These are phyloP conservation scores for Aspergillus carlsbadensis DNA, from an alignment of 495 filamentous ascomycete genomes.

Conservation along the genomic window DNA sequence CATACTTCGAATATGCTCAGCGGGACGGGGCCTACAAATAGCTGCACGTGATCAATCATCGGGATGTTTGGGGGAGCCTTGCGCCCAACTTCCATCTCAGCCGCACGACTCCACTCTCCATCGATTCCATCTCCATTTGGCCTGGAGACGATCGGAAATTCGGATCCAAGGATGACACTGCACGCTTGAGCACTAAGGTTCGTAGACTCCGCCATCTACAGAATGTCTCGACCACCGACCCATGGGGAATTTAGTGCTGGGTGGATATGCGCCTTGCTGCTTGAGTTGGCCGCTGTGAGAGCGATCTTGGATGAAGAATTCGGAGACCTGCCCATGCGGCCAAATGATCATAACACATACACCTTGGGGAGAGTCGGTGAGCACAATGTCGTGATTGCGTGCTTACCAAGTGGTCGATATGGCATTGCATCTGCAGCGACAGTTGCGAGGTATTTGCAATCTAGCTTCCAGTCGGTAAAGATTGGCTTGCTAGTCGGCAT, in stretches of 20 bases:
- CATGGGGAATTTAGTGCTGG: conserved; percentile 24
- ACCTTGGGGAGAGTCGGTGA: conserved; percentile 30
- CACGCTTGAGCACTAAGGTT: too few species aligned
- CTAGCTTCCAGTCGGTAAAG: conserved; percentile 33
- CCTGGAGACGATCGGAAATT: too few species aligned
- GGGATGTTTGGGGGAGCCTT: too few species aligned
- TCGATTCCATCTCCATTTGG: too few species aligned
- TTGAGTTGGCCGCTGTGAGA: conserved; percentile 38
- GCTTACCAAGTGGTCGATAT: background rate
- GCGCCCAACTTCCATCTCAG: too few species aligned
- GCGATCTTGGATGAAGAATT: conserved; percentile 42
- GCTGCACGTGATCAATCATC: too few species aligned
- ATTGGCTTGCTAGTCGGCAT: conserved; percentile 43
- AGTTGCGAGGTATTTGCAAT: conserved; percentile 10
- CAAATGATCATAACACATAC: conserved; percentile 32
- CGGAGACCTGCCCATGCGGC: conserved; percentile 18
- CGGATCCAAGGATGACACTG: too few species aligned
- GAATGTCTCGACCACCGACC: too few species aligned
- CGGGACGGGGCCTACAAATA: too few species aligned
- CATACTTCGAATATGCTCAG: too few species aligned
- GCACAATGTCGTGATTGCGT: conserved; percentile 11
- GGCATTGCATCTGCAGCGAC: background rate
- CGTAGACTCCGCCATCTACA: too few species aligned
- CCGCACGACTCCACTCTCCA: too few species aligned
- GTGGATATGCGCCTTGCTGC: conserved; percentile 45